A percentile compares a stretch with the other conserved stretches of the same genome.
phyloP scores from a whole-genome alignment of 2,329 filamentous ascomycete species.

The Hymenotorrendiella dingleyae region DNA sequence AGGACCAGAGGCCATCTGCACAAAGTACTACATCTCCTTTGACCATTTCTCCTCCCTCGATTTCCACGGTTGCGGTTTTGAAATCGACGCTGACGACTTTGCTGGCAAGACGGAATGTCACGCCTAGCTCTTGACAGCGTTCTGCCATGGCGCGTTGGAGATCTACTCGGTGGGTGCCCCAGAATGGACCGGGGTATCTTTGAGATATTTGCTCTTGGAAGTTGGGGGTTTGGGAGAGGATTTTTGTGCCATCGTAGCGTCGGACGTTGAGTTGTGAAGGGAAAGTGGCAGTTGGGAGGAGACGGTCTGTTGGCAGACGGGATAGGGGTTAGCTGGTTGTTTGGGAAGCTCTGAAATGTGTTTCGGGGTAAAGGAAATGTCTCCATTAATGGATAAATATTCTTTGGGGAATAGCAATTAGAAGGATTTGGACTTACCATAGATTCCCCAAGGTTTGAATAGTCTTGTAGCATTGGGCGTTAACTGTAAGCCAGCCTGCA shows the following conservation, averaged over 20 bases:
- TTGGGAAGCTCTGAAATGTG: too few species aligned
- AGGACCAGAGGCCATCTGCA: constrained; percentile 60
- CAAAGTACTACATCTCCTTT: constrained; percentile 53
- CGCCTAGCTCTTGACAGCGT: constrained; percentile 35
- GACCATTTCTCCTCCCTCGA: constrained; percentile 28
- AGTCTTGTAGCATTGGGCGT: constrained; percentile 28
- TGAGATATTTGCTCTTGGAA: constrained; percentile 23
- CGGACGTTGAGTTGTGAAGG: constrained; percentile 46
- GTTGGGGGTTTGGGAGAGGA: constrained; percentile 22
- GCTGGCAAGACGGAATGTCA: constrained; percentile 34
- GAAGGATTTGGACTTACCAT: too few species aligned
- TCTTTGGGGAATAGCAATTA: too few species aligned
- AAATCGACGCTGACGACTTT: constrained; percentile 30
- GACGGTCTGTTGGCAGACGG: too few species aligned
- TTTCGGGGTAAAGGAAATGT: too few species aligned
- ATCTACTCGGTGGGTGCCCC: constrained; percentile 43
- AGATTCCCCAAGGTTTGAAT: constrained; percentile 27
- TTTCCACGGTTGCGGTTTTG: constrained; percentile 13
- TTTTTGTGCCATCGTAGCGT: constrained; percentile 42
- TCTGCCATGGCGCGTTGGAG: constrained; percentile 39
- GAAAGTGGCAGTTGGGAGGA: constrained; percentile 25
- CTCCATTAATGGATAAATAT: too few species aligned
- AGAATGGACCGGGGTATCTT: constrained; percentile 32
- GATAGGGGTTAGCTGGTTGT: too few species aligned
- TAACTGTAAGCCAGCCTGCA: constrained; percentile 28